Evolutionary conservation across 306 rosid genomes (phyloP), one percentile per base, ranked within the genome.

Genomic region (Clitoria ternatea): DNA sequence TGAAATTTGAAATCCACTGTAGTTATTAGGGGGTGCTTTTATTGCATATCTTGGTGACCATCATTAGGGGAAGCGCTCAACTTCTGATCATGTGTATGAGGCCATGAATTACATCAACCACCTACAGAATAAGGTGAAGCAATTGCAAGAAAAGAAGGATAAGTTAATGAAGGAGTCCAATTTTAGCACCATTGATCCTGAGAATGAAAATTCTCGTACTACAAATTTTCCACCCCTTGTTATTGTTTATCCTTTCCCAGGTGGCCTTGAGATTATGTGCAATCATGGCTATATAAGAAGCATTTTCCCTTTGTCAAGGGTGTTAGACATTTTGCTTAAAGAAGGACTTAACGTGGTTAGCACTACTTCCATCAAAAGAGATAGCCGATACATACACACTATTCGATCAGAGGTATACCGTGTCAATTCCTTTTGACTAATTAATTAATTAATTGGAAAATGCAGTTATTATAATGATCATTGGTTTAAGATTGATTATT

Each of bases 51-150:
- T 32, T 56, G 52, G 47, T 40, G 47, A 61, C 45, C 3, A 61
- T 43, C 7, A 75, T 39, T 3, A 79, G 96, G 98, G 96, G 70
- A 92, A 85, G 43, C 91, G 96, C 33, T 81, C 96, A 2, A 64
- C 56, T 53, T 76, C 90, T 0, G 92, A 92, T 83, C 86, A 85
- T 45, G 61, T 90, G 44, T 15, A 77, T 33, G 96, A 76, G 77
- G 93, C 97, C 4, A 86, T 74, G 55, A 84, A 84, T 61, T 84
- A 88, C 6, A 87, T 90, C 70, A 80, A 81, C n/a, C 82, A 86
- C 24, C 6, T 77, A 20, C 55, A 73, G 66, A 70, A 61, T 49
- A 84, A 78, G 74, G 85, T 85, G 45, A 62, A 81, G 64, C 79
- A 69, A 20, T 69, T 85, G 66, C 20, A 55, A 55, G 53, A 10